Evolutionary conservation across 164 flowering plant species (phyloP), one percentile per base, ranked within the genome.

Genomic region (Liriodendron chinense): DNA sequence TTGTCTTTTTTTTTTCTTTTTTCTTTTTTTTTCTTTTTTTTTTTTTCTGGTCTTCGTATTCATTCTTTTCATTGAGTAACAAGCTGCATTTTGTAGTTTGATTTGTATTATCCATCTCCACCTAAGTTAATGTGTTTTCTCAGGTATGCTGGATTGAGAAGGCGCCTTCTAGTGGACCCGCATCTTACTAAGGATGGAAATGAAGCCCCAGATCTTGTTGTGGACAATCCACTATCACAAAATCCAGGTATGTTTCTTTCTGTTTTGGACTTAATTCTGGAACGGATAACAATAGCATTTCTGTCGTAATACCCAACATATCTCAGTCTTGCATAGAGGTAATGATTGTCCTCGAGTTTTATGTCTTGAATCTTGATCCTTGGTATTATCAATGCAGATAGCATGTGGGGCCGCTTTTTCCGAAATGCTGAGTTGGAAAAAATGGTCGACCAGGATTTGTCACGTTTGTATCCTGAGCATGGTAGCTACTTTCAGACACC

Each of bases 361-460:
- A 53, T 9, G 59, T 53, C 13, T 53, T 53, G 59, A 53, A 53
- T 16, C 59, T 53, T 53, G 59, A 18, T 34, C 43, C 47, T 67
- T 16, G 4, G 4, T 34, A 67, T 34, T 69, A 22, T 68, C 67
- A 18, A n/a, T 88, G 82, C 88, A 96, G 99, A 96, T 86, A 96
- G 99, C 85, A 89, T 79, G 75, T 96, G 99, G 98, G 89, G 98
- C 25, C 98, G 91, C 34, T 94, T 92, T 85, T 96, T 96, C 74
- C 84, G 87, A 26, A 94, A 83, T 90, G 97, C 96, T 65, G 99
- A 96, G 84, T 83, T 96, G 84, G 98, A 94, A 83, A 90, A 89
- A 81, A 88, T 90, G 89, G 87, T 96, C 21, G 98, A 94, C 75
- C 96, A 90, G 81, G 99, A 96, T 87, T 87, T 96, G 74, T 87